Evolutionary conservation across 169 alveolate species (phyloP), one percentile per base, ranked within the genome.

Genomic region (Toxoplasma gondii): DNA sequence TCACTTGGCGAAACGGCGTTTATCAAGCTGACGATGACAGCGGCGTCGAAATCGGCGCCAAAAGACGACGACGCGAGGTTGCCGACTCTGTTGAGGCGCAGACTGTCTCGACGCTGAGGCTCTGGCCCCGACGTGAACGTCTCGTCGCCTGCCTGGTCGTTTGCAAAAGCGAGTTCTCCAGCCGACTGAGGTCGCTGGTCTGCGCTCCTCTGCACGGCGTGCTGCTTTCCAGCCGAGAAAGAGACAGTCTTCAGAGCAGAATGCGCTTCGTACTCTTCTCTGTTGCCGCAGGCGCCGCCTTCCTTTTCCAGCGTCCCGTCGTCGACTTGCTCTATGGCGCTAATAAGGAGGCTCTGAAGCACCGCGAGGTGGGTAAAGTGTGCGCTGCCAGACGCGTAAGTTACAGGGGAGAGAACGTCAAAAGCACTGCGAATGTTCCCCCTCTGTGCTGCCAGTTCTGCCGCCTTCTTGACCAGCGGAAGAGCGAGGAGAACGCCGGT

Each of bases 31-130:
- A 78, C n/a, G 86, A 78, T n/a, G 49, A 78, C 86, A 10, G 86
- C 86, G 44, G 86, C 86, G 45, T 78, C 86, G 16, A 78, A 10
- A n/a, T 78, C 86, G 19, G 86, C 86, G 1, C 86, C 86, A 10
- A 38, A 78, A 16, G 39, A 10, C 2, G 86, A 78, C 29, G 86
- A 45, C 24, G 86, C 39, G 45, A 78, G 44, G 67, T 12, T 16
- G 34, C 74, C 74, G 74, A 27, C 74, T 64, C 74, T 31, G 29
- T 27, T 64, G 74, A 64, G 29, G 29, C 24, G 74, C 24, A 64
- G 29, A 27, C 74, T 27, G 34, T 64, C 74, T 64, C 34, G 34
- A 64, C n/a, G 34, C 74, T 31, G 29, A 19, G 31, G 74, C 74
- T 64, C 74, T 4, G 29, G 58, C 58, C 29, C 34, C n/a, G 74